Conservation (phyloP, 768 basidiomycete genomes). For the Gymnopilus dilepis region DNA sequence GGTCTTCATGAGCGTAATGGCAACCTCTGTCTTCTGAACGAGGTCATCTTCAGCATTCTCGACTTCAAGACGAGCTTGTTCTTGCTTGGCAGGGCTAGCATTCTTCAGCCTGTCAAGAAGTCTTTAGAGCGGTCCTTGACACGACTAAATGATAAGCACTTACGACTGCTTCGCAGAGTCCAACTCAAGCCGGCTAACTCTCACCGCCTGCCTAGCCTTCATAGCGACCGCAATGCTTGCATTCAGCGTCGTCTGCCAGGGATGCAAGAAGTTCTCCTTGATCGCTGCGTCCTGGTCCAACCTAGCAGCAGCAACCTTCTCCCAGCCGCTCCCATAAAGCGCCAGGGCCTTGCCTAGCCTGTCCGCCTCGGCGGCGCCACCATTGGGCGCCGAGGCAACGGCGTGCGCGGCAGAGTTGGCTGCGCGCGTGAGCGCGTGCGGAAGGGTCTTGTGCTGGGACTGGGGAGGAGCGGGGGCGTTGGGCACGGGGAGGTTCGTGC, state of each 20-base stretch:
- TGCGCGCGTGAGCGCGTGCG: conserved; percentile 90
- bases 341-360: conserved; percentile 79
- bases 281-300: conserved; percentile 81
- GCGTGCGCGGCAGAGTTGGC: conserved; percentile 62
- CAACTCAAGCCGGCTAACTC: conserved; percentile 81
- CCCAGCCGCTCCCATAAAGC: conserved; percentile 84
- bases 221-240: conserved; percentile 87
- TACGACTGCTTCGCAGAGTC: conserved; percentile 91
- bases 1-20: conserved; percentile 97
- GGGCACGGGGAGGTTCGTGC: conserved; percentile 84
- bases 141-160: conserved; percentile 30
- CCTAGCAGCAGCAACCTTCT: conserved; percentile 79
- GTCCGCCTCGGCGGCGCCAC: conserved; percentile 46
- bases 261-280: conserved; percentile 67
- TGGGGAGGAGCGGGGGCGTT: conserved; percentile 56
- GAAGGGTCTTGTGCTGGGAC: conserved; percentile 91
- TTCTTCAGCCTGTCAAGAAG: conserved; percentile 70
- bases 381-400: conserved; percentile 46
- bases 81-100: conserved; percentile 76
- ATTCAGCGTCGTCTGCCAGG: conserved; percentile 88
- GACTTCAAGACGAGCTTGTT: conserved; percentile 90
- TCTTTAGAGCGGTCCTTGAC: conserved; percentile 9
- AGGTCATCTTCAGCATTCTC: conserved; percentile 96
- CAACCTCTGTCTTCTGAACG: conserved; percentile 97
- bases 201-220: conserved; percentile 88